Base-by-base conservation (phyloP, 345 rosid species). In the Populus tremula region DNA sequence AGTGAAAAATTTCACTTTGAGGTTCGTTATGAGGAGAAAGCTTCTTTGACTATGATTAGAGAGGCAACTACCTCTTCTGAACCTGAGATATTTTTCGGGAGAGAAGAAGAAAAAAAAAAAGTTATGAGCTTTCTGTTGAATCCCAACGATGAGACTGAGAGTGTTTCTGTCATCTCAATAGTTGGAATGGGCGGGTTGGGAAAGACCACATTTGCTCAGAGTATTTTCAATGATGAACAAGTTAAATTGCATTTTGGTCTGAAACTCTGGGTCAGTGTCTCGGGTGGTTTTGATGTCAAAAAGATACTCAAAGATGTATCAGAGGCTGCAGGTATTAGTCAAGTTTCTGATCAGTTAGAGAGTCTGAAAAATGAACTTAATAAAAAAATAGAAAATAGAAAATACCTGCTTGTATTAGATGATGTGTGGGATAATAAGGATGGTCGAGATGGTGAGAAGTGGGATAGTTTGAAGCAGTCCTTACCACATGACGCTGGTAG, bases 331-430 rank as follows among this genome's bases (percentile, higher is more conserved):
- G 41, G 41, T 38, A 38, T 33, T 33, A 33, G 35, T 33, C 35
- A 8, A 38, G 41, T 5, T 38, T 8, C 23, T 31, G 7, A 69
- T 5, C 71, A 54, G 53, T 41, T 81, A 56, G 64, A 81, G 62
- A 4, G 59, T 21, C 62, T 72, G 61, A 76, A 67, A 65, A 36
- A 43, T 23, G 10, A 12, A 0, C 82, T 75, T 39, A 20, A 72
- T 0, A 16, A 35, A 33, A 4, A 9, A 8, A 75, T 71, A 3
- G 31, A 23, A 54, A 62, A 35, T 54, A 71, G 6, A 78, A 41
- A 38, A 17, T 84, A 43, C 21, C 64, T 84, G 1, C 84, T 81
- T 2, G 69, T 81, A 11, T 75, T 81, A 18, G 84, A 83, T 10
- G 74, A 83, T 39, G 67, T 80, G 5, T 83, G 86, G 84, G 71